phyloP scores from a whole-genome alignment of 2,329 filamentous ascomycete species.

The Aspergillus brunneoviolaceus region DNA sequence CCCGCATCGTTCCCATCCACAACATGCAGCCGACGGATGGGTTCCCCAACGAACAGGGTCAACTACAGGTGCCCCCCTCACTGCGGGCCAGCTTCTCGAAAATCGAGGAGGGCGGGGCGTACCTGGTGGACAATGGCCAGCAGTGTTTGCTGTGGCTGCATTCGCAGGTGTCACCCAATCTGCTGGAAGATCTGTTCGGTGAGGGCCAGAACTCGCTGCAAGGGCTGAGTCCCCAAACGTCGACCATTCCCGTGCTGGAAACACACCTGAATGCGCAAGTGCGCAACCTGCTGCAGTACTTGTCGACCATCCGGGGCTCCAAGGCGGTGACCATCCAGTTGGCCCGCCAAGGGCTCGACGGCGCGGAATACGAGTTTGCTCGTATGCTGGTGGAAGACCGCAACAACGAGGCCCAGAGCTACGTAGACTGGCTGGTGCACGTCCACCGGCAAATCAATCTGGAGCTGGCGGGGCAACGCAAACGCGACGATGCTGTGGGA shows the following conservation, averaged over 20 bases:
- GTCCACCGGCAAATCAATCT: conserved; percentile 90
- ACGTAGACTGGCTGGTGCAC: conserved; percentile 97
- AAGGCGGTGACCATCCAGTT: conserved; percentile 89
- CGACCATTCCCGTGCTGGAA: conserved; percentile 76
- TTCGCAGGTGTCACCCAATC: conserved; percentile 84
- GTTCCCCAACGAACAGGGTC: conserved; percentile 88
- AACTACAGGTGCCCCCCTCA: conserved; percentile 77
- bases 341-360: conserved; percentile 87
- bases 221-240: conserved; percentile 76
- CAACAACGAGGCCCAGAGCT: conserved; percentile 96
- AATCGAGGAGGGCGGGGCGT: conserved; percentile 89
- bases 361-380: conserved; percentile 95
- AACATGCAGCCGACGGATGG: conserved; percentile 84
- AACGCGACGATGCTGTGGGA: conserved; percentile 45
- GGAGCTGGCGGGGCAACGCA: conserved; percentile 61
- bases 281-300: conserved; percentile 86
- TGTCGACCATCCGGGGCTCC: conserved; percentile 74
- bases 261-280: conserved; percentile 94
- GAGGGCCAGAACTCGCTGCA: conserved; percentile 69
- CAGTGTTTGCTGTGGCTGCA: conserved; percentile 91
- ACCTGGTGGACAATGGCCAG: conserved; percentile 94
- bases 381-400: conserved; percentile 86
- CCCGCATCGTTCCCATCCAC: conserved; percentile 87
- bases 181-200: conserved; percentile 88
- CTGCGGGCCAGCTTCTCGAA: conserved; percentile 82